Evolutionary conservation across 2,329 filamentous ascomycete genomes (phyloP).

Genomic region (Trichoderma sp.): DNA sequence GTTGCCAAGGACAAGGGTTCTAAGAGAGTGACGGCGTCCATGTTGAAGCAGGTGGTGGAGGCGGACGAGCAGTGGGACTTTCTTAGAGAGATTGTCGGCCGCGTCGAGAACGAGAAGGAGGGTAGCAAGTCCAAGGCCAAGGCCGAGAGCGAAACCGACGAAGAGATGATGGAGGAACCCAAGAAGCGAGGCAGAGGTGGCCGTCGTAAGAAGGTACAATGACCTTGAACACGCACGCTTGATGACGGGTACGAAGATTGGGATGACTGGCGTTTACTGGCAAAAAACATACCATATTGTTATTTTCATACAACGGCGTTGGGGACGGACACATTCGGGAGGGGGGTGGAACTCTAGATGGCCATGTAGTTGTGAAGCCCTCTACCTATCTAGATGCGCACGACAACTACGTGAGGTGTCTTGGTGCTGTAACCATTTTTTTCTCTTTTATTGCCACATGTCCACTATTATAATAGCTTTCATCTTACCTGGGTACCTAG

Average conservation of each 20-base stretch:
- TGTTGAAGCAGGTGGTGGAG: slow-evolving; percentile 88
- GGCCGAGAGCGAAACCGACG: slow-evolving; percentile 53
- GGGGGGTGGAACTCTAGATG: slow-evolving; percentile 9
- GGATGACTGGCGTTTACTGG: slow-evolving; percentile 26
- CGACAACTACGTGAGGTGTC: not conserved
- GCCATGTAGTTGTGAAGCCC: not conserved
- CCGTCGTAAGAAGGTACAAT: slow-evolving; percentile 49
- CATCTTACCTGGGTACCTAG: not conserved
- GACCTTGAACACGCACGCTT: not conserved
- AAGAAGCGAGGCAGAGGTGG: slow-evolving; percentile 49
- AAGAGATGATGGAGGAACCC: slow-evolving; percentile 44
- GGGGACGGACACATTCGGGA: slow-evolving; percentile 18
- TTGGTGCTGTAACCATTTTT: not conserved
- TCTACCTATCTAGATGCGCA: not conserved
- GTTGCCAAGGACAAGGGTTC: slow-evolving; percentile 80
- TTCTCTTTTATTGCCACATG: not conserved
- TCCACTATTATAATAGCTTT: not conserved
- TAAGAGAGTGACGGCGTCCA: slow-evolving; percentile 84
- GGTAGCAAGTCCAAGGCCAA: slow-evolving; percentile 43
- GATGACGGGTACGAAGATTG: slow-evolving; percentile 16
- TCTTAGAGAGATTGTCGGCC: slow-evolving; percentile 82
- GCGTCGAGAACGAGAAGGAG: slow-evolving; percentile 65
- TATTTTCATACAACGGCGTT: slow-evolving; percentile 29
- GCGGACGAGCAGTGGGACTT: slow-evolving; percentile 94
- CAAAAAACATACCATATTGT: slow-evolving; percentile 20